Percentiles rank a stretch among this genome's conserved stretches.
phyloP scores from a whole-genome alignment of 768 basidiomycete species.

The Suillus cothurnatus region DNA sequence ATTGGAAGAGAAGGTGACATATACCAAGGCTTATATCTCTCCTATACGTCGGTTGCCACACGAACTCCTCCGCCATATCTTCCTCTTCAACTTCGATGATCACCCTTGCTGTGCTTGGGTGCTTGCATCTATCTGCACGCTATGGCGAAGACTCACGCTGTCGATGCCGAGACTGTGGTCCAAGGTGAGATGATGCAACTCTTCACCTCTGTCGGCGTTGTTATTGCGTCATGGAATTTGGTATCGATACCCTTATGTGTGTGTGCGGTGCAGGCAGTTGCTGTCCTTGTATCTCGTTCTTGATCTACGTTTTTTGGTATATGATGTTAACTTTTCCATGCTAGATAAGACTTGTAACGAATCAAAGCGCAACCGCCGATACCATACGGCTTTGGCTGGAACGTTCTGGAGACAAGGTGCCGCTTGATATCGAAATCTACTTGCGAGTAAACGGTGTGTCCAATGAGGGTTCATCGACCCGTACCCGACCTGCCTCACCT shows the following conservation, averaged over 20 bases:
- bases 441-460: conserved; percentile 49
- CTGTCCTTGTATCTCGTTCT: conserved; percentile 5
- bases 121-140: conserved; percentile 64
- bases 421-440: conserved; percentile 81
- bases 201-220: conserved; percentile 5
- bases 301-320: not conserved
- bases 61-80: conserved; percentile 75
- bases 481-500: conserved; percentile 31
- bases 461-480: conserved; percentile 24
- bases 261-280: conserved; percentile 1
- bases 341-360: conserved; percentile 75
- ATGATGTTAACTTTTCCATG: conserved; percentile 13
- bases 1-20: conserved; percentile 50
- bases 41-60: conserved; percentile 71
- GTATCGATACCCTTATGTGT: not conserved
- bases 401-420: conserved; percentile 67
- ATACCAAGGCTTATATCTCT: conserved; percentile 65
- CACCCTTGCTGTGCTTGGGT: conserved; percentile 79
- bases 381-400: conserved; percentile 84
- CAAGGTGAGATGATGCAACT: conserved; percentile 50
- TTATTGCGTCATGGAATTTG: conserved; percentile 12
- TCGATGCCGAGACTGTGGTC: conserved; percentile 76
- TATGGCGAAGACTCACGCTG: conserved; percentile 68
- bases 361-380: conserved; percentile 70
- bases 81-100: conserved; percentile 67